These are phyloP conservation scores for Ehretia macrophylla DNA, from an alignment of 257 asterid species.

Conservation along the genomic window DNA sequence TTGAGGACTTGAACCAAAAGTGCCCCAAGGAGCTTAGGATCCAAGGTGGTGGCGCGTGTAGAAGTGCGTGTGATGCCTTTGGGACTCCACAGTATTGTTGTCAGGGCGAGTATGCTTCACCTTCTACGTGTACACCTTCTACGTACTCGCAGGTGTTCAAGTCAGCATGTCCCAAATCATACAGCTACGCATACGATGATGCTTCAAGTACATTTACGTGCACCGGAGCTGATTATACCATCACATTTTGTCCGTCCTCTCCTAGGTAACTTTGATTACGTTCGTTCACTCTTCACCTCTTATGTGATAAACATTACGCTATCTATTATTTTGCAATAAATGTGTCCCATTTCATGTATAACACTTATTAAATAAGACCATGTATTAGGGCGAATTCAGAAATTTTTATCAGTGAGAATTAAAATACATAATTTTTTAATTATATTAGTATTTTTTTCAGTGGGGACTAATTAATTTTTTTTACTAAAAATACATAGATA, in stretches of 20 bases:
- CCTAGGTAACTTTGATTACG: background rate
- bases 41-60: slow-evolving; percentile 58
- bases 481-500: too few species aligned
- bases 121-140: slow-evolving; percentile 62
- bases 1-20: slow-evolving; percentile 46
- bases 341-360: too few species aligned
- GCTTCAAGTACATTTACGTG: slow-evolving; percentile 73
- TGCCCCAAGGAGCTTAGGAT: slow-evolving; percentile 60
- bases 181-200: slow-evolving; percentile 79
- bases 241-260: slow-evolving; percentile 59
- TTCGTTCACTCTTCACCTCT: too few species aligned
- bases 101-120: slow-evolving; percentile 53
- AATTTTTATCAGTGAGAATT: too few species aligned
- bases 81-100: slow-evolving; percentile 61
- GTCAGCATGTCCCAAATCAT: slow-evolving; percentile 65
- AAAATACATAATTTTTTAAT: too few species aligned
- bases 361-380: too few species aligned
- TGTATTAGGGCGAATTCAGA: too few species aligned
- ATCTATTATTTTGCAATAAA: too few species aligned
- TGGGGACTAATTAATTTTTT: too few species aligned
- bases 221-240: slow-evolving; percentile 51
- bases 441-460: too few species aligned
- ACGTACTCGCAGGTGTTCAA: slow-evolving; percentile 62
- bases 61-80: slow-evolving; percentile 76
- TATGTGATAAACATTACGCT: too few species aligned